phyloP scores from a whole-genome alignment of 805 yeast genomes.

The Kregervanrija pseudodelftensis region DNA sequence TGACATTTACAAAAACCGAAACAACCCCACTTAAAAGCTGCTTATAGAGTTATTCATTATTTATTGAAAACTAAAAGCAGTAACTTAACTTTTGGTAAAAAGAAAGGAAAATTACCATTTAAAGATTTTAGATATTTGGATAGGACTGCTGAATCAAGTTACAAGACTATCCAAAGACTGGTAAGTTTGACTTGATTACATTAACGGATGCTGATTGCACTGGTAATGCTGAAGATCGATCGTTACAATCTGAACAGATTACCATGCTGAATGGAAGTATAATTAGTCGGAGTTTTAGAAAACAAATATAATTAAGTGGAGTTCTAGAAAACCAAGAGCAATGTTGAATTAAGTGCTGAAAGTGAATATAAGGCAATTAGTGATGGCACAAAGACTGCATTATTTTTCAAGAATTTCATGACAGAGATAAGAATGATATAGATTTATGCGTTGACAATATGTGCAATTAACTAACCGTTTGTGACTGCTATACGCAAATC shows the following conservation, averaged over 20 bases:
- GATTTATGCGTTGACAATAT: constrained; percentile 1
- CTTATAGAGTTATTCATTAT: neutral
- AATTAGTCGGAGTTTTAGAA: constrained; percentile 2
- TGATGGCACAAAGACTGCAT: neutral
- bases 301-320: constrained; percentile 3
- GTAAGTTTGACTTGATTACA: neutral
- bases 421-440: constrained; percentile 1
- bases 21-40: neutral
- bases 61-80: neutral
- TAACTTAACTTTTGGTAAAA: neutral
- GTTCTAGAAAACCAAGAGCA: neutral
- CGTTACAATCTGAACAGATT: constrained; percentile 4
- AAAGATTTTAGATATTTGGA: constrained; percentile 5
- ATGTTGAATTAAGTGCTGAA: constrained; percentile 5
- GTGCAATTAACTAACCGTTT: too few relatives aligned
- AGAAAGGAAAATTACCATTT: neutral
- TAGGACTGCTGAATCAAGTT: neutral
- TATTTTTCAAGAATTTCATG: constrained; percentile 1
- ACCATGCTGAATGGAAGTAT: constrained; percentile 2
- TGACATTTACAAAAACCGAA: neutral
- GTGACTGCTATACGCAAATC: too few relatives aligned
- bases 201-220: constrained; percentile 5
- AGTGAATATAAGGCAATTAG: constrained; percentile 3
- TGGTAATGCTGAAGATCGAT: neutral
- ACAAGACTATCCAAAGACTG: constrained; percentile 1